Base-by-base conservation (phyloP, 345 rosid species). In the Arabidopsis arenosa region DNA sequence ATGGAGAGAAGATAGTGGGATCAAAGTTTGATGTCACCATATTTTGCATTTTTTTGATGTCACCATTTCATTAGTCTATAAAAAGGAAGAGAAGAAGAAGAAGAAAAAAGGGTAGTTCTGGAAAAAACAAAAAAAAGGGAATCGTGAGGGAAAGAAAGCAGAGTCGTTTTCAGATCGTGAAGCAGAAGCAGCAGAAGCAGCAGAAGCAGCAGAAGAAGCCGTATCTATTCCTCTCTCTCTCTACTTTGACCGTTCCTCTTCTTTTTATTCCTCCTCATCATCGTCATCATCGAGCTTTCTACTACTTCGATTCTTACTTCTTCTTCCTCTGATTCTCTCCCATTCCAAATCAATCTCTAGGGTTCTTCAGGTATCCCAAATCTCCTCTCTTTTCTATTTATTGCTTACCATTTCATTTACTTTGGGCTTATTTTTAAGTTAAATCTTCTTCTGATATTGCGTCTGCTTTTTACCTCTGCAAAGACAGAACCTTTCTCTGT, bases 241-340 rank as follows among this genome's bases (percentile, higher is more conserved):
- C 81, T 76, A 74, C 86, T 76, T 71, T 76, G 85, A 82, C 82
- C 84, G 23, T 45, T n/a, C 76, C 67, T 40, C 72, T 68, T 76
- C 72, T 68, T 70, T 41, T 71, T 77, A 52, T 2, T 37, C 39
- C 66, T 63, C 75, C 0, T 41, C 47, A 12, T 41, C 45, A 5
- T 45, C 21, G 2, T 61, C 57, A 17, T 41, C 72, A 11, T 75
- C 72, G 37, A 49, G 51, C 62, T 72, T 57, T 36, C 44, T 66
- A n/a, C 57, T 49, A 43, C 72, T 65, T 5, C 6, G 63, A 68
- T 62, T 76, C 75, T 17, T 59, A 17, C 70, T 75, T 32, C 47
- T 75, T 32, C 47, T 59, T 60, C 52, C 15, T 54, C 59, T 54
- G 13, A 12, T 13, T n/a, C 72, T 53, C 36, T 76, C 43, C n/a